Evolutionary conservation across 805 yeast genomes (phyloP), one percentile per base, ranked within the genome.

Genomic region (Monosporozyma aerobia): DNA sequence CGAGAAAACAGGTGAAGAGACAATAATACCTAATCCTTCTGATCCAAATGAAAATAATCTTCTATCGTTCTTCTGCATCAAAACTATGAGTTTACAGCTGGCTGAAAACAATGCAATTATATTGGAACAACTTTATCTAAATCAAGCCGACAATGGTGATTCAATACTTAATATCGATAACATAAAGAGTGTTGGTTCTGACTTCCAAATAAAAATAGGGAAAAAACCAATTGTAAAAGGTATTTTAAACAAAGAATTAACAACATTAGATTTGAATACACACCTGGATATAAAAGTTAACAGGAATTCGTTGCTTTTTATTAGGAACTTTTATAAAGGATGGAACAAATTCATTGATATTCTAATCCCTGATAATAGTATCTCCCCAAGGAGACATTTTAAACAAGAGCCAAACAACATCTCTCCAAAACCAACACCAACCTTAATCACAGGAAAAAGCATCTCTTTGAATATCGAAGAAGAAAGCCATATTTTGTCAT

Each of bases 41-140:
- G 39, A n/a, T 35, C 39, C 39, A 6, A 41, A 44, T 8, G 23
- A 29, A 5, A 37, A 30, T 41, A 39, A 37, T 13, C 11, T 44
- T 16, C 22, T 56, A 13, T 51, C 57, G 1, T 53, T 53, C 41
- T 40, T 60, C 29, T 51, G 56, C 7, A n/a, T 63, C 9, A 53
- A 56, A 6, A 44, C 33, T 19, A 7, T 56, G 10, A 8, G 14
- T 2, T 2, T 53, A 3, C 44, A 27, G 2, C n/a, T 56, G 3
- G 32, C 46, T 23, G 25, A 35, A 13, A 43, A 50, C 23, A 37
- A 45, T 14, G n/a, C 11, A 8, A 5, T 56, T 11, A 16, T 44
- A 27, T 14, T 53, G 2, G 48, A 51, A 23, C 49, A 52, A 29
- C 22, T 50, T 11, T 53, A 48, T 19, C 8, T 56, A 14, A 56